These are phyloP conservation scores for Hemileccinum rubropunctum DNA, from an alignment of 768 basidiomycete genomes.

Conservation along the genomic window DNA sequence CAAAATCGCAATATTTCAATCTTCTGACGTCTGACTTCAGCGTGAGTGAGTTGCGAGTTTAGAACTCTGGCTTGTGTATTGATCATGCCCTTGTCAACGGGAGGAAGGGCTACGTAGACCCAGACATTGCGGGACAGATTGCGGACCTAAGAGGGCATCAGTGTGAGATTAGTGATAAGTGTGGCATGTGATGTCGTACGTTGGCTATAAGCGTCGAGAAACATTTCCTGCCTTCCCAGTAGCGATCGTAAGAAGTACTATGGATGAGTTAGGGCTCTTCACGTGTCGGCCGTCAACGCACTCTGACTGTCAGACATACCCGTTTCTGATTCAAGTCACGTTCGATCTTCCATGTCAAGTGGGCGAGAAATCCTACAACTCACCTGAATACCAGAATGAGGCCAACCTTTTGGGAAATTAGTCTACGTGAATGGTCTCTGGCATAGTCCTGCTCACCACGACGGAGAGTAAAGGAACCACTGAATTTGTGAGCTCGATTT, in stretches of 20 bases:
- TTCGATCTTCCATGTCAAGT: neutral
- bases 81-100: conserved; percentile 42
- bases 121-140: conserved; percentile 78
- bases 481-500: conserved; percentile 70
- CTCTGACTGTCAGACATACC: conserved; percentile 40
- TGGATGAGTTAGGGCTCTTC: conserved; percentile 1
- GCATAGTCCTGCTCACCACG: conserved; percentile 56
- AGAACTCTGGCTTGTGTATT: conserved; percentile 53
- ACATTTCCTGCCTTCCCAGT: conserved; percentile 85
- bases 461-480: conserved; percentile 87
- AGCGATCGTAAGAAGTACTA: conserved; percentile 84
- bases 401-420: conserved; percentile 57
- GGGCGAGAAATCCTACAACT: conserved; percentile 14
- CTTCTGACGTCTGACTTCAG: conserved; percentile 64
- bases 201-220: conserved; percentile 72
- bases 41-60: conserved; percentile 40
- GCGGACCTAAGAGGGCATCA: conserved; percentile 43
- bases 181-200: conserved; percentile 29
- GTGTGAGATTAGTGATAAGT: neutral
- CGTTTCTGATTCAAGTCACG: conserved; percentile 46
- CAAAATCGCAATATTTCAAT: conserved; percentile 65
- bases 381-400: conserved; percentile 86
- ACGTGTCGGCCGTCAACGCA: neutral
- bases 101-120: conserved; percentile 72
- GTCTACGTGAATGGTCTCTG: neutral